These are phyloP conservation scores for Pseudogymnoascus sp. DNA, from an alignment of 2,329 filamentous ascomycete species.

Conservation along the genomic window DNA sequence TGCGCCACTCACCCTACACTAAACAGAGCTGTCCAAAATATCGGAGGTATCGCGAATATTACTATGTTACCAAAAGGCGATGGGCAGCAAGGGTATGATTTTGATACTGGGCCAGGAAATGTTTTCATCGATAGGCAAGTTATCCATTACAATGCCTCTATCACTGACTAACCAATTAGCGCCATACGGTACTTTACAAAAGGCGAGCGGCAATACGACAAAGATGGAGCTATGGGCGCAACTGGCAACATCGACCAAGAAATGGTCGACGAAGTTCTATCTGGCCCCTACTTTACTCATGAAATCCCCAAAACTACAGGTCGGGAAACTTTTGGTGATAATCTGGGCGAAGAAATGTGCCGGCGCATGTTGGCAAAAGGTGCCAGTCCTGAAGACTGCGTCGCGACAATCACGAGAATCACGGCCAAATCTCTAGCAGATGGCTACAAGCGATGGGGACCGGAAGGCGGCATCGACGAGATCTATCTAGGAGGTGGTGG, in stretches of 20 bases:
- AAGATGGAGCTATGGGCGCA: constrained; percentile 25
- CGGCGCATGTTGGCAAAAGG: constrained; percentile 14
- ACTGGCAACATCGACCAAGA: constrained; percentile 24
- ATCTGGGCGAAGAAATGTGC: constrained; percentile 18
- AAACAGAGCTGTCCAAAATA: constrained; percentile 22
- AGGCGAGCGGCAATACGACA: constrained; percentile 27
- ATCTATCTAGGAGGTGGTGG: constrained; percentile 25
- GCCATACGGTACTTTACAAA: constrained; percentile 25
- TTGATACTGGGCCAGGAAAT: constrained; percentile 27
- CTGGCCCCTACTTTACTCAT: constrained; percentile 17
- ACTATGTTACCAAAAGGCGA: constrained; percentile 21
- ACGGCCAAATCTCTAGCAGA: constrained; percentile 21
- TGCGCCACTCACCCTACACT: constrained; percentile 19
- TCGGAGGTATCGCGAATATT: constrained; percentile 10
- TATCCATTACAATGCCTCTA: no score
- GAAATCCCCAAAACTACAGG: constrained; percentile 22
- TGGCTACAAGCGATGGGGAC: constrained; percentile 18
- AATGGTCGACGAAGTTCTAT: constrained; percentile 26
- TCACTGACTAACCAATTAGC: no score
- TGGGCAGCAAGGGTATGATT: constrained; percentile 22
- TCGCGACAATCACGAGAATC: constrained; percentile 23
- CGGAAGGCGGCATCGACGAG: constrained; percentile 19
- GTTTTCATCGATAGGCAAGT: constrained; percentile 26
- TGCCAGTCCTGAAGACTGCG: constrained; percentile 18
- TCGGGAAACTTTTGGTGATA: constrained; percentile 18